Base-by-base conservation (phyloP, 1,284 basidiomycete genomes). In the Boletellus deceptivus region DNA sequence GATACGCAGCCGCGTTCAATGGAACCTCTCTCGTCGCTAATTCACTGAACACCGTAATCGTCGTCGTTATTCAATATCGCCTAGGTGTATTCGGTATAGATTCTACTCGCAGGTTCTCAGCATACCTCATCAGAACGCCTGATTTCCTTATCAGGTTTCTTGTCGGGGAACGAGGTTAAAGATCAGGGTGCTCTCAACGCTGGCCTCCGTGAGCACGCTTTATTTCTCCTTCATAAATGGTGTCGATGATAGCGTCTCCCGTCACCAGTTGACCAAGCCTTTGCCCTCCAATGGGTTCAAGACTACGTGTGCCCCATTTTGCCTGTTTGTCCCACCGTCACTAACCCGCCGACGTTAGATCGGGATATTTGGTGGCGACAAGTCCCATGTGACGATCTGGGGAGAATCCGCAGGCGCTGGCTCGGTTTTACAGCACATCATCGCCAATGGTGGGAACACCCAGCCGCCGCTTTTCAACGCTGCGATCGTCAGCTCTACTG, bases 21-120 rank as follows among this genome's bases (percentile, higher is more conserved):
- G 60, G 62, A 7, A 47, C 24, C 1, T 44, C 60, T 44, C 49
- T 62, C 8, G 22, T 63, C 2, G 29, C 10, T 10, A 51, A 57
- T 34, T 64, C 65, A 3, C 8, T 54, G 42, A 54, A 68, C n/a
- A 62, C 61, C 4, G 59, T 72, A 6, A 49, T 77, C 1, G 67
- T 64, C 1, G 72, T 77, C 5, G 48, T 67, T 8, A 65, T 74
- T 14, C 72, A 76, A 56, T 75, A 76, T 49, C 67, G 74, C 22
- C 59, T 77, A 0, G 75, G 75, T 4, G 54, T 68, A 17, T n/a
- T 37, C 13, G 10, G 3, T 31, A 14, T 35, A 10, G 5, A 18
- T 31, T 31, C 29, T 5, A 13, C 29, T 29, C 18, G 10, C 7
- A 14, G 2, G 10, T 2, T 34, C 27, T 29, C 10, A 11, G 10